Evolutionary conservation across 2,329 filamentous ascomycete genomes (phyloP).

Genomic region (Aspergillus pseudotamarii): DNA sequence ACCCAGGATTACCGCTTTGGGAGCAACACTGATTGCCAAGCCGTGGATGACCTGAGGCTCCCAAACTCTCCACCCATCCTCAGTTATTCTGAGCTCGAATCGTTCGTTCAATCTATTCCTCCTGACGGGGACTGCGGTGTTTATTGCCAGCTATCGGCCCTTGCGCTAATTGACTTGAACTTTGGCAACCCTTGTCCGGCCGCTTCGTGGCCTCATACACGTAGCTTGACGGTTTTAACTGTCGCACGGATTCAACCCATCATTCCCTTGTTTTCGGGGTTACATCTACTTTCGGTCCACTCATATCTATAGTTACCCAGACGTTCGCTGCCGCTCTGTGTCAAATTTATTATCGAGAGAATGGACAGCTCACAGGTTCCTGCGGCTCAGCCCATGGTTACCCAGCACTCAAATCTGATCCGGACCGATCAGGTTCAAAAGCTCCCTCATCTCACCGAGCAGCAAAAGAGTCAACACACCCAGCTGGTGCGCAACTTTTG

Average conservation of each 20-base stretch:
- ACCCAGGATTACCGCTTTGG: not conserved
- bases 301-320: not conserved
- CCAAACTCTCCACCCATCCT: slow-evolving; percentile 12
- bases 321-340: not conserved
- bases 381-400: slow-evolving; percentile 33
- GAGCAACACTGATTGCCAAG: not conserved
- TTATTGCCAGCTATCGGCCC: not conserved
- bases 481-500: slow-evolving; percentile 57
- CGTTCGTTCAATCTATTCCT: slow-evolving; percentile 1
- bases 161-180: not conserved
- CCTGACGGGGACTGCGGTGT: not conserved
- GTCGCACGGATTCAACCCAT: not conserved
- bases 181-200: not conserved
- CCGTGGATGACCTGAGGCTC: not conserved
- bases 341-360: not conserved
- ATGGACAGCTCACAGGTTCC: slow-evolving; percentile 40
- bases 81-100: not conserved
- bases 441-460: slow-evolving; percentile 56
- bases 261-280: not conserved
- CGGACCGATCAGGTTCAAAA: slow-evolving; percentile 56
- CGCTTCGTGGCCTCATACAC: not conserved
- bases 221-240: not conserved
- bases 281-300: not conserved
- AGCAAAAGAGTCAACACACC: slow-evolving; percentile 60
- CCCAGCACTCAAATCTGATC: slow-evolving; percentile 51